phyloP scores from a whole-genome alignment of 169 alveolate genomes.

The Plasmodium ovale region DNA sequence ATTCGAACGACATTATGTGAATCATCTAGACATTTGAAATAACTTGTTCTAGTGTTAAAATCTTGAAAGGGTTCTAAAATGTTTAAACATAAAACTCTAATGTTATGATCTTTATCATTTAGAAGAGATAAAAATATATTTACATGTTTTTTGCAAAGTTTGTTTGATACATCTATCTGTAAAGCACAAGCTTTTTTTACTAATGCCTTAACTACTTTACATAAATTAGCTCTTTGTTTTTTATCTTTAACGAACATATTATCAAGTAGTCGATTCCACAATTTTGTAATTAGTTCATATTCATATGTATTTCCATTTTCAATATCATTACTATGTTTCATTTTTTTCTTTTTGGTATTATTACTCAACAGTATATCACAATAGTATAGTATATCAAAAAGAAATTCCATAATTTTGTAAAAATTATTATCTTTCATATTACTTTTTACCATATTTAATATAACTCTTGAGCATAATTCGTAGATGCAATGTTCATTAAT shows the following conservation, averaged over 20 bases:
- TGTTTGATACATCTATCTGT: slow-evolving; percentile 79
- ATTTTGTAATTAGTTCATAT: slow-evolving; percentile 46
- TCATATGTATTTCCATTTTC: not conserved
- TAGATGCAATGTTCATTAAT: slow-evolving; percentile 54
- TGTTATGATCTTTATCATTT: slow-evolving; percentile 75
- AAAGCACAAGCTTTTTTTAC: slow-evolving; percentile 78
- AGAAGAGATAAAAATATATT: slow-evolving; percentile 77
- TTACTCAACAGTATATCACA: slow-evolving; percentile 60
- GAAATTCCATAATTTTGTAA: slow-evolving; percentile 59
- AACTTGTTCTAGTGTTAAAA: slow-evolving; percentile 44
- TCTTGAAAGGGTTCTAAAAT: slow-evolving; percentile 77
- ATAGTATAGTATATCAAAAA: slow-evolving; percentile 69
- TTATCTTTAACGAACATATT: slow-evolving; percentile 77
- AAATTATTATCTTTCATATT: slow-evolving; percentile 65
- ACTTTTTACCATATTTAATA: slow-evolving; percentile 36
- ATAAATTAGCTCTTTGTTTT: slow-evolving; percentile 76
- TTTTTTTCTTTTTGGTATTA: not conserved
- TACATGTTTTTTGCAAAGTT: slow-evolving; percentile 78
- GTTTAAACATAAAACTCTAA: slow-evolving; percentile 63
- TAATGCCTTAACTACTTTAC: slow-evolving; percentile 62
- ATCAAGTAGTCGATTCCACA: slow-evolving; percentile 80
- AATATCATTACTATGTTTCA: not conserved
- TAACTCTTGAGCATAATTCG: slow-evolving; percentile 47
- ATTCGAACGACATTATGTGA: slow-evolving; percentile 56
- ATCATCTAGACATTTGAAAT: slow-evolving; percentile 62